Evolutionary conservation across 805 yeast species (phyloP).

Genomic region (Kluyveromyces lactis): DNA sequence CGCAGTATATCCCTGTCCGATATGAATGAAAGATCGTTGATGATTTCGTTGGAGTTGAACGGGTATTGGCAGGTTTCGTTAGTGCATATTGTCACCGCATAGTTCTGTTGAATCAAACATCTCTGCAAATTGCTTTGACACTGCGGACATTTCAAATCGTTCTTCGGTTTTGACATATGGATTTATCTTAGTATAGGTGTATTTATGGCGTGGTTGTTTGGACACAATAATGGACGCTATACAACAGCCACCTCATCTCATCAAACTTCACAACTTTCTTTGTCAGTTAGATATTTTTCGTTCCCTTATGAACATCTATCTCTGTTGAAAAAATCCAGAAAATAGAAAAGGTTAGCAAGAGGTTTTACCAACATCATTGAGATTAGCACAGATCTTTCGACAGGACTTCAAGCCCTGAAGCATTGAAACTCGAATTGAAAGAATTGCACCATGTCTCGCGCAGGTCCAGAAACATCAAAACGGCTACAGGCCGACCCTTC

Average conservation of each 20-base stretch:
- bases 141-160: conserved; percentile 18
- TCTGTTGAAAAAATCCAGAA: too few species aligned
- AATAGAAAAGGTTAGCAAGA: too few species aligned
- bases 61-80: conserved; percentile 23
- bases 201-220: too few species aligned
- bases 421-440: too few species aligned
- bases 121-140: conserved; percentile 19
- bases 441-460: conserved; percentile 33
- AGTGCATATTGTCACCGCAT: conserved; percentile 26
- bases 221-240: too few species aligned
- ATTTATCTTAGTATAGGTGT: not conserved
- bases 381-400: too few species aligned
- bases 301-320: too few species aligned
- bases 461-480: conserved; percentile 56
- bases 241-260: too few species aligned
- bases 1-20: conserved; percentile 22
- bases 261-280: too few species aligned
- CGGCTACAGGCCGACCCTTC: conserved; percentile 62
- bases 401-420: too few species aligned
- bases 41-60: conserved; percentile 17
- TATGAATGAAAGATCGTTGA: conserved; percentile 19
- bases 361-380: too few species aligned
- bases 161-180: not conserved
- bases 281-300: too few species aligned
- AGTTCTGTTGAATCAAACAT: conserved; percentile 28